Percentiles rank a stretch among this genome's conserved stretches.
Conservation (phyloP, 306 rosid species). For the Dalbergia oliveri region DNA sequence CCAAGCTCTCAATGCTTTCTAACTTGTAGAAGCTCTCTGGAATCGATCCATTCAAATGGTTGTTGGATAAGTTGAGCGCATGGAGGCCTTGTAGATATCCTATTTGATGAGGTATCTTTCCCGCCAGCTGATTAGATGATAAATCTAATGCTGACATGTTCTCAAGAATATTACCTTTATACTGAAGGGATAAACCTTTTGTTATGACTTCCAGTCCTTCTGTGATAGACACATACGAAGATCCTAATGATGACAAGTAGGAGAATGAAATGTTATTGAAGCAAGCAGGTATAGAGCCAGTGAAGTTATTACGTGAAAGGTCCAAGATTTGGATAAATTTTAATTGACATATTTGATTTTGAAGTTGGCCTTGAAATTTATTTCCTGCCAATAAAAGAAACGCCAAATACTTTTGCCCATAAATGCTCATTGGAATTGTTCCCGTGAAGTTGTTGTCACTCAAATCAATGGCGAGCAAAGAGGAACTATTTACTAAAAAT, state of each 20-base stretch:
- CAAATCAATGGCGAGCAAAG: not conserved
- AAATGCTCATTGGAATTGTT: not conserved
- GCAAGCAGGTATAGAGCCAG: conserved; percentile 24
- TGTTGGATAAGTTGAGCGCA: conserved; percentile 44
- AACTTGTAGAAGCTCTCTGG: conserved; percentile 28
- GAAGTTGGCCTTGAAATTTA: conserved; percentile 2
- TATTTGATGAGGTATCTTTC: conserved; percentile 27
- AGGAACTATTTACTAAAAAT: not conserved
- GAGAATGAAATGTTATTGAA: not conserved
- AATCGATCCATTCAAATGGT: conserved; percentile 1
- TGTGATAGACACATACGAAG: too few relatives aligned
- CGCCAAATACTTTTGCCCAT: not conserved
- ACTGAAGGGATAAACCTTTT: not conserved
- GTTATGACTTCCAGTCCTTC: not conserved
- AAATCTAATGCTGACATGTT: conserved; percentile 36
- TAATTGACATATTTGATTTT: not conserved
- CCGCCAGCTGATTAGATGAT: conserved; percentile 20
- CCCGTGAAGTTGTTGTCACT: conserved; percentile 6
- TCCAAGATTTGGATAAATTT: not conserved
- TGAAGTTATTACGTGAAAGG: conserved; percentile 20
- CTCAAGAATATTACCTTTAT: not conserved
- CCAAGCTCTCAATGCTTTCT: conserved; percentile 25
- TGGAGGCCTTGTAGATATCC: conserved; percentile 2
- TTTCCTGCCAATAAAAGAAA: conserved; percentile 26
- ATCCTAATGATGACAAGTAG: too few relatives aligned